Evolutionary conservation across 2,329 filamentous ascomycete species (phyloP).

Genomic region (Huntiella omanensis): DNA sequence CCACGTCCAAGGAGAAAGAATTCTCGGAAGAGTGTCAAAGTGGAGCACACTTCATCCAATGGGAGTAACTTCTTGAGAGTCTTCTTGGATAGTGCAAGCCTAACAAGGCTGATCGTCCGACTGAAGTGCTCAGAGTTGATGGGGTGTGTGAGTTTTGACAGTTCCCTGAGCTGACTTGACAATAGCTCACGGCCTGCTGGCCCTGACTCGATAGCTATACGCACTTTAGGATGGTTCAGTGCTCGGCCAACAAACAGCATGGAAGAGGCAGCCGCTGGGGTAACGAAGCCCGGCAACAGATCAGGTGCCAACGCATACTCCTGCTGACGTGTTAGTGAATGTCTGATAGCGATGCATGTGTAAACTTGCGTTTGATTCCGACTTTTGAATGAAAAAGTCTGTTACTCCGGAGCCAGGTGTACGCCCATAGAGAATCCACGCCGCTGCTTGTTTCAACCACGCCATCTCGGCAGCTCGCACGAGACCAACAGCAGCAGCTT

Average conservation of each 20-base stretch:
- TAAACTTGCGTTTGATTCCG: slow-evolving; percentile 11
- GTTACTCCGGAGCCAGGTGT: slow-evolving; percentile 55
- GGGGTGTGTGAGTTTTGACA: slow-evolving; percentile 38
- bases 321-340: neutral
- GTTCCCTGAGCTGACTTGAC: slow-evolving; percentile 47
- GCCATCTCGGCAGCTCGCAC: slow-evolving; percentile 66
- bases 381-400: slow-evolving; percentile 53
- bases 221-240: slow-evolving; percentile 59
- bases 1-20: slow-evolving; percentile 78
- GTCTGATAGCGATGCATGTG: neutral
- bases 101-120: slow-evolving; percentile 54
- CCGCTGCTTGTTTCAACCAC: slow-evolving; percentile 78
- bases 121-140: slow-evolving; percentile 30
- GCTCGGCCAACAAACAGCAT: slow-evolving; percentile 85
- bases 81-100: slow-evolving; percentile 65
- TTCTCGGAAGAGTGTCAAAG: slow-evolving; percentile 58
- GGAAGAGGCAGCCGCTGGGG: slow-evolving; percentile 52
- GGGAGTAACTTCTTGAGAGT: slow-evolving; percentile 70
- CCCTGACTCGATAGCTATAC: slow-evolving; percentile 25
- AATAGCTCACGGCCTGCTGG: slow-evolving; percentile 38
- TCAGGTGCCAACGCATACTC: slow-evolving; percentile 37
- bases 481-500: slow-evolving; percentile 53
- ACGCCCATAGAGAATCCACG: slow-evolving; percentile 79
- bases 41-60: slow-evolving; percentile 53
- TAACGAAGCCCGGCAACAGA: slow-evolving; percentile 65